A percentile compares a stretch with the other conserved stretches of the same genome.
Evolutionary conservation across 2,329 filamentous ascomycete genomes (phyloP).

Genomic region (Pseudofabraea citricarpa): DNA sequence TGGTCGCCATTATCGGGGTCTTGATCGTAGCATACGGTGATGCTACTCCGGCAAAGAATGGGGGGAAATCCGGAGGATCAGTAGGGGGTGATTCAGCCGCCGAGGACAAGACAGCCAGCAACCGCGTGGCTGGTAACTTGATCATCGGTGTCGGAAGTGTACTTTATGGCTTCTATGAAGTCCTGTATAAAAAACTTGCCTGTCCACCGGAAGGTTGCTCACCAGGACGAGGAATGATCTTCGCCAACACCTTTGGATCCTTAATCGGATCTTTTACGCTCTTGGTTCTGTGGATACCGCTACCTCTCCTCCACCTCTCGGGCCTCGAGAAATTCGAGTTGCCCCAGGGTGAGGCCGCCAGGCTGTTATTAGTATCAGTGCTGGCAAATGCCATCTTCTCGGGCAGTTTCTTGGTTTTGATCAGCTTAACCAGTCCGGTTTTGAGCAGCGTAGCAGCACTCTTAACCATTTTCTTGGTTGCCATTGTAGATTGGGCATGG

Average conservation of each 20-base stretch:
- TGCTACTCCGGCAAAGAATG: constrained; percentile 47
- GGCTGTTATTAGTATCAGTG: constrained; percentile 75
- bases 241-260: constrained; percentile 88
- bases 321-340: constrained; percentile 80
- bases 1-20: constrained; percentile 82
- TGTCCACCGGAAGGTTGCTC: constrained; percentile 88
- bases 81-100: constrained; percentile 34
- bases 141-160: constrained; percentile 89
- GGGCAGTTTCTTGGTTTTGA: constrained; percentile 87
- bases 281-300: constrained; percentile 82
- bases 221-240: constrained; percentile 86
- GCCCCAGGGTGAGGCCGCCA: constrained; percentile 71
- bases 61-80: constrained; percentile 48
- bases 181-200: constrained; percentile 88
- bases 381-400: constrained; percentile 88
- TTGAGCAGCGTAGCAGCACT: constrained; percentile 88
- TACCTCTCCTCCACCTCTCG: constrained; percentile 75
- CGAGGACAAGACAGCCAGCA: constrained; percentile 49
- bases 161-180: constrained; percentile 94
- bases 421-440: constrained; percentile 88
- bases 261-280: constrained; percentile 85
- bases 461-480: constrained; percentile 94
- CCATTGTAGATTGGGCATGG: constrained; percentile 81
- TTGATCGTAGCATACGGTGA: constrained; percentile 95
- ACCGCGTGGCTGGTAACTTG: constrained; percentile 77